phyloP scores from a whole-genome alignment of 441 rosid genomes.

The Codiaeum variegatum region DNA sequence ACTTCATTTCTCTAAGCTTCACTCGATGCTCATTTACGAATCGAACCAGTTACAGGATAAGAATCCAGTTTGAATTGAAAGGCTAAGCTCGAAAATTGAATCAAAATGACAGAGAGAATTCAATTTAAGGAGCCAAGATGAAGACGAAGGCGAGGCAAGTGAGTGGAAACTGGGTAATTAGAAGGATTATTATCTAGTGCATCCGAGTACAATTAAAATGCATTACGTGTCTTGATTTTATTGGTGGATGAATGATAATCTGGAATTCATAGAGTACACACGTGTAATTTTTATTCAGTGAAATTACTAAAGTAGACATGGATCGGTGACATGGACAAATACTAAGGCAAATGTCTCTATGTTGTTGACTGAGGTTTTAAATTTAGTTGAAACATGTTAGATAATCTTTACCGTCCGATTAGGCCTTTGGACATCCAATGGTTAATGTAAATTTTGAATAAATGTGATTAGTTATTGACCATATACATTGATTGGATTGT shows the following conservation, averaged over 20 bases:
- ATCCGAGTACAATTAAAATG: not conserved
- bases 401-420: not conserved
- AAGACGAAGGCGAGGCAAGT: not conserved
- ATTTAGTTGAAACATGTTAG: not conserved
- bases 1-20: slow-evolving; percentile 4
- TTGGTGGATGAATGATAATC: not conserved
- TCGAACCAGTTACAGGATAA: not conserved
- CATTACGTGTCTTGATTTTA: not conserved
- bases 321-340: not conserved
- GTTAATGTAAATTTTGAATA: not conserved
- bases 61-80: too few species aligned
- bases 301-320: not conserved
- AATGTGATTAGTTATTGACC: too few species aligned
- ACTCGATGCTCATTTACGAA: not conserved
- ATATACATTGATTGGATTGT: too few species aligned
- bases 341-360: not conserved
- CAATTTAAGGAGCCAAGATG: not conserved
- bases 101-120: not conserved
- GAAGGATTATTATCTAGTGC: not conserved
- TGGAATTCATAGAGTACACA: too few species aligned
- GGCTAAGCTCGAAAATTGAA: not conserved
- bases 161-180: not conserved
- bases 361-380: not conserved
- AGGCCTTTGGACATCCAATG: not conserved
- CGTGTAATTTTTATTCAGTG: not conserved